A percentile compares a stretch with the other conserved stretches of the same genome.
phyloP scores from a whole-genome alignment of 441 rosid species.

The Brassica balearica region DNA sequence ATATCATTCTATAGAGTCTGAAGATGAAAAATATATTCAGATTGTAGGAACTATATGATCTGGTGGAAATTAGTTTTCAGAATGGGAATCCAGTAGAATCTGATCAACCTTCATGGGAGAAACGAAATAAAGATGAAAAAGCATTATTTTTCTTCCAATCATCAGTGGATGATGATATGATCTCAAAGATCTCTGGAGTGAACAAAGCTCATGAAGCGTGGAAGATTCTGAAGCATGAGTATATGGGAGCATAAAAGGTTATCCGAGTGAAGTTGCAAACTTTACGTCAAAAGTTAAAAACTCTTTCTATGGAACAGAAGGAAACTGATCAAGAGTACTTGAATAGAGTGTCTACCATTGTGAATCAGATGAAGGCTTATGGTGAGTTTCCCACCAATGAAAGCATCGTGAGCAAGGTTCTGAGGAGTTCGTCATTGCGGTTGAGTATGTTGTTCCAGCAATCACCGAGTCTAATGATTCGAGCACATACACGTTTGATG shows the following conservation, averaged over 20 bases:
- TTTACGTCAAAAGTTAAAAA: not conserved
- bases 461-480: not conserved
- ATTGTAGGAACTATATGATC: not conserved
- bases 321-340: slow-evolving; percentile 11
- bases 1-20: not conserved
- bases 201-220: not conserved
- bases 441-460: not conserved
- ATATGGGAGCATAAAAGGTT: not conserved
- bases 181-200: not conserved
- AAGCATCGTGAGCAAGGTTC: not conserved
- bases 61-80: not conserved
- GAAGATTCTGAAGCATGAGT: not conserved
- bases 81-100: not conserved
- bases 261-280: not conserved
- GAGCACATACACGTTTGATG: slow-evolving; percentile 8
- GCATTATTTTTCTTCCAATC: not conserved
- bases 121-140: not conserved
- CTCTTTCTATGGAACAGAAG: not conserved
- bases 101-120: not conserved
- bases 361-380: slow-evolving; percentile 16
- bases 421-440: not conserved
- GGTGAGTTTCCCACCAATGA: not conserved
- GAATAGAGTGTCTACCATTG: slow-evolving; percentile 2
- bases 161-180: not conserved
- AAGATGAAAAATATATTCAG: not conserved